Evolutionary conservation across 352 stramenopile genomes (phyloP).

Genomic region (Pythium aquatile): DNA sequence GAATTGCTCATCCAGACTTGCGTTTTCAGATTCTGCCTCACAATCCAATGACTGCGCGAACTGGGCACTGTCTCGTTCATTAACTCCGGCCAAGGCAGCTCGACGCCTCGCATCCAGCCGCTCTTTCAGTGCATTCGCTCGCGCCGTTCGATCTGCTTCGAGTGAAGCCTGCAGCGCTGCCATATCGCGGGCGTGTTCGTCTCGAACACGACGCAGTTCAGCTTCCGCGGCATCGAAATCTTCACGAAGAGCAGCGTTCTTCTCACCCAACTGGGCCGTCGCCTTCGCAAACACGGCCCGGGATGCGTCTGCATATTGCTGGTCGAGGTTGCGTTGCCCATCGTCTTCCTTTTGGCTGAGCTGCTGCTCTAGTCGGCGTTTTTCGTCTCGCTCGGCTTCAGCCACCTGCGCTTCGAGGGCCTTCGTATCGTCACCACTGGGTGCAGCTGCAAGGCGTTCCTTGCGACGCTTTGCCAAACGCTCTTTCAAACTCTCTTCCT

Average conservation of each 20-base stretch:
- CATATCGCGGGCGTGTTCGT: slow-evolving; percentile 10
- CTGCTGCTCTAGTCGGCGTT: slow-evolving; percentile 12
- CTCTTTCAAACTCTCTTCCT: slow-evolving; percentile 15
- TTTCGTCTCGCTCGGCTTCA: slow-evolving; percentile 15
- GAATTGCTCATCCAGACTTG: slow-evolving; percentile 3
- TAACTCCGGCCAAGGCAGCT: not conserved
- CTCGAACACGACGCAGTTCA: slow-evolving; percentile 10
- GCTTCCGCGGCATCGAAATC: slow-evolving; percentile 4
- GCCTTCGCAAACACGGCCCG: not conserved
- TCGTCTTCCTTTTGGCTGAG: not conserved
- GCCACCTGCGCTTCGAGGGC: not conserved
- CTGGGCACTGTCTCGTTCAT: not conserved
- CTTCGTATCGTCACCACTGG: not conserved
- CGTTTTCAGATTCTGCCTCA: not conserved
- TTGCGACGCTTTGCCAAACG: slow-evolving; percentile 23
- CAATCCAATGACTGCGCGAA: not conserved
- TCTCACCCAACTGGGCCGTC: not conserved
- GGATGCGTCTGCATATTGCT: not conserved
- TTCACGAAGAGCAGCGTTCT: slow-evolving; percentile 6
- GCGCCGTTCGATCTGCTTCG: not conserved
- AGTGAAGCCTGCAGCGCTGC: slow-evolving; percentile 8
- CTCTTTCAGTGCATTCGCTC: slow-evolving; percentile 25
- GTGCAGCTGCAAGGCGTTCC: not conserved
- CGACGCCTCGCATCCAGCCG: slow-evolving; percentile 24
- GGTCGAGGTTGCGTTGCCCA: slow-evolving; percentile 10